phyloP scores from a whole-genome alignment of 345 rosid species.

The Populus euphratica region DNA sequence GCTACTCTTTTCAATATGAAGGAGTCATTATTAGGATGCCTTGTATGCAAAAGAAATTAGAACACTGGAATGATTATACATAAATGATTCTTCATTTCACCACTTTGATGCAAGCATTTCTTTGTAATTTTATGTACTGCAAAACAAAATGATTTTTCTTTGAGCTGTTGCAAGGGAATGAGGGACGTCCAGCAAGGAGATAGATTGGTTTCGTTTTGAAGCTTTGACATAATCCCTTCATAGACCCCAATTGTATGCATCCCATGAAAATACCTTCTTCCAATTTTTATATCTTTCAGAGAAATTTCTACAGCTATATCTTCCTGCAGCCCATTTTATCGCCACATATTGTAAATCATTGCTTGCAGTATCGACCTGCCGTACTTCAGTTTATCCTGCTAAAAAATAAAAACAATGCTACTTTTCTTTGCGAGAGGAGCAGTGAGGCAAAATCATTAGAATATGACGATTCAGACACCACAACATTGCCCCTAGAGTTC shows the following conservation, averaged over 20 bases:
- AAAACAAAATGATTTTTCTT: neutral
- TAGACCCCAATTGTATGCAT: neutral
- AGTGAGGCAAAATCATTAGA: neutral
- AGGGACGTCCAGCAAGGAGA: neutral
- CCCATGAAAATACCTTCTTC: no score
- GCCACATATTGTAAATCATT: neutral
- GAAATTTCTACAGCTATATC: neutral
- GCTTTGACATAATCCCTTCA: neutral
- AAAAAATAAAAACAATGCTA: neutral
- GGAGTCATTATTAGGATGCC: neutral
- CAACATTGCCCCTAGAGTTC: neutral
- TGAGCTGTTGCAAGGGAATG: neutral
- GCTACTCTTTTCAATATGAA: neutral
- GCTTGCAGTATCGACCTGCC: neutral
- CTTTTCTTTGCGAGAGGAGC: neutral
- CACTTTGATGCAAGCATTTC: neutral
- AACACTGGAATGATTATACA: constrained; percentile 1
- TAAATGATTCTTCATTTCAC: neutral
- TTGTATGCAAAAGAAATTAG: constrained; percentile 8
- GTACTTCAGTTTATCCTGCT: neutral
- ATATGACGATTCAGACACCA: neutral
- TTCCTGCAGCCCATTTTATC: neutral
- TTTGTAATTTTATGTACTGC: neutral
- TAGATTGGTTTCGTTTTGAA: no score
- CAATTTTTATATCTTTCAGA: neutral